Conservation (phyloP, 208 protist species). For the Leishmania arabica region DNA sequence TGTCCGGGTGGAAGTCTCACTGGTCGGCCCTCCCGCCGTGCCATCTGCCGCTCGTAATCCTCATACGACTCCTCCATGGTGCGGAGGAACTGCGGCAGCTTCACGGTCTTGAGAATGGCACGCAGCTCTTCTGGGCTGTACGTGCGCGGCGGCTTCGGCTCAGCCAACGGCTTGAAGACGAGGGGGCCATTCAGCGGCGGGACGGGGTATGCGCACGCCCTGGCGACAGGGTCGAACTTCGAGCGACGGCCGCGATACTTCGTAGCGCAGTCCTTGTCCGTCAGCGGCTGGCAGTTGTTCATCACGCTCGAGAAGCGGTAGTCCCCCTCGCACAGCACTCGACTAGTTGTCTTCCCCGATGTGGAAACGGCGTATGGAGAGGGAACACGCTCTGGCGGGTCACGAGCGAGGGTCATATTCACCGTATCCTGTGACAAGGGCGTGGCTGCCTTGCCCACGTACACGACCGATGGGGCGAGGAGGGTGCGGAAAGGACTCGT, state of each 20-base stretch:
- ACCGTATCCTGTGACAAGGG: conserved; percentile 12
- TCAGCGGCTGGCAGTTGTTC: conserved; percentile 24
- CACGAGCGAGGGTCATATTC: conserved; percentile 20
- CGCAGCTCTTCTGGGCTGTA: conserved; percentile 23
- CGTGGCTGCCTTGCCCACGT: conserved; percentile 11
- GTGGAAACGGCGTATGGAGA: conserved; percentile 25
- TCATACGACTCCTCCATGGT: conserved; percentile 23
- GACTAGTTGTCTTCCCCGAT: conserved; percentile 14
- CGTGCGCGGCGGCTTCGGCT: conserved; percentile 19
- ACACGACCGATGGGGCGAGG: conserved; percentile 14
- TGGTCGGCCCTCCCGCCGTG: neutral
- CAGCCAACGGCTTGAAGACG: conserved; percentile 14
- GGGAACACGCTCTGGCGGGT: conserved; percentile 20
- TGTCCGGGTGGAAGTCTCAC: too few relatives aligned
- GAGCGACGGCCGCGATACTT: conserved; percentile 28
- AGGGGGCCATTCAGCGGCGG: conserved; percentile 28
- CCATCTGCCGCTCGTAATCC: neutral
- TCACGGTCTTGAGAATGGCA: conserved; percentile 5
- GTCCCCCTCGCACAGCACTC: conserved; percentile 30
- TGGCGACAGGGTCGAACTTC: conserved; percentile 17
- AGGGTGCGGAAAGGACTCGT: conserved; percentile 27
- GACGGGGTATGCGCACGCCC: conserved; percentile 8
- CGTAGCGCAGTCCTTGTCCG: conserved; percentile 17
- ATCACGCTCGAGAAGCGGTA: conserved; percentile 23
- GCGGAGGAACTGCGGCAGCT: conserved; percentile 30